Percentiles rank a stretch among this genome's conserved stretches.
phyloP scores from a whole-genome alignment of 495 filamentous ascomycete genomes.

The Talaromyces ruber region DNA sequence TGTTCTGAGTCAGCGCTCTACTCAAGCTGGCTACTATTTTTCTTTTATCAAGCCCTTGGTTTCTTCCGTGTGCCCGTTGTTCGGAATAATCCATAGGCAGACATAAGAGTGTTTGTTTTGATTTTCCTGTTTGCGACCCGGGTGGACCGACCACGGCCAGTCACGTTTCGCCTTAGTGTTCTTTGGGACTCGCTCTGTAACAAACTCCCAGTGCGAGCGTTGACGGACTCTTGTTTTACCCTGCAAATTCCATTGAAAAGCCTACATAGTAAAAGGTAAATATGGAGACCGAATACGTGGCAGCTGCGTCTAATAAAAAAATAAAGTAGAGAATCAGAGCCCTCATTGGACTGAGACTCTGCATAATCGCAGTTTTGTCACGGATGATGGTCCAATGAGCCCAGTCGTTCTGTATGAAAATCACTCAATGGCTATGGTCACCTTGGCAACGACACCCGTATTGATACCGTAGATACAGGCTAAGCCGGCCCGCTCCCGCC shows the following conservation, averaged over 20 bases:
- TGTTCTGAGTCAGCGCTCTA: not conserved
- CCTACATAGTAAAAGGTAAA: not conserved
- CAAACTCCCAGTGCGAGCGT: not conserved
- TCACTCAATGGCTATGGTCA: not conserved
- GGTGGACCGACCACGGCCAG: not conserved
- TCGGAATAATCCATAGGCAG: not conserved
- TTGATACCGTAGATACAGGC: not conserved
- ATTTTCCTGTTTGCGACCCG: conserved; percentile 6
- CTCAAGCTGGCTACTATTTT: not conserved
- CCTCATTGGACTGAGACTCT: not conserved
- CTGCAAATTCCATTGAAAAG: not conserved
- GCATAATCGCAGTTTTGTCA: not conserved
- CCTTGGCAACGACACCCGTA: not conserved
- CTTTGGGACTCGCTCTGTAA: not conserved
- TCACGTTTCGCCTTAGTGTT: not conserved
- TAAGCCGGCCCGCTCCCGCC: not conserved
- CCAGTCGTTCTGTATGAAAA: not conserved
- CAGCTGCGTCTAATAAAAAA: not conserved
- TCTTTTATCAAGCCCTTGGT: not conserved
- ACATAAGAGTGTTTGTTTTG: conserved; percentile 6
- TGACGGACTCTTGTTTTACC: not conserved
- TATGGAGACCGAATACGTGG: not conserved
- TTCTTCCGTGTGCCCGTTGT: not conserved
- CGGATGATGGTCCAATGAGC: not conserved
- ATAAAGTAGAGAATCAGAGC: not conserved